A percentile compares a stretch with the other conserved stretches of the same genome.
These are phyloP conservation scores for Penicillium sp. DNA, from an alignment of 2,329 filamentous ascomycete genomes.

Conservation along the genomic window DNA sequence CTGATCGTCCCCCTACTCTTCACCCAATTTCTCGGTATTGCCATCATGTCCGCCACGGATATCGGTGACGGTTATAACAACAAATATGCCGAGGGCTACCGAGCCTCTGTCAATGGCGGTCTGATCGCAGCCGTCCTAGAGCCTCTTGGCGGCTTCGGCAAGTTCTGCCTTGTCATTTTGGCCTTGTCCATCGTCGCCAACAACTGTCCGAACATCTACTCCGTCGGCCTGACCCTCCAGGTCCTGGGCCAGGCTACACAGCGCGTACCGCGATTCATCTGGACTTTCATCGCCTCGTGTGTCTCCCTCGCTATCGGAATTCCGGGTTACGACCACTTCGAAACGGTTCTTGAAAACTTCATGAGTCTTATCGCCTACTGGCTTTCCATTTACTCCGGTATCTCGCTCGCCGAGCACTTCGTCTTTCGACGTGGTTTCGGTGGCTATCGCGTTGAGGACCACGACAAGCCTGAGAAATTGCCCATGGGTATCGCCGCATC, in stretches of 20 bases:
- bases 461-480: constrained; percentile 57
- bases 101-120: constrained; percentile 61
- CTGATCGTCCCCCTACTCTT: constrained; percentile 71
- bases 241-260: constrained; percentile 60
- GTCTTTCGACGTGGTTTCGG: constrained; percentile 62
- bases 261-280: constrained; percentile 65
- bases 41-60: constrained; percentile 64
- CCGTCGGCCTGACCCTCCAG: constrained; percentile 65
- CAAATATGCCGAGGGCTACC: constrained; percentile 57
- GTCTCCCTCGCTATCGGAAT: constrained; percentile 69
- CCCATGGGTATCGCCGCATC: constrained; percentile 65
- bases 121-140: constrained; percentile 65
- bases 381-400: constrained; percentile 70
- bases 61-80: constrained; percentile 53
- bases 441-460: constrained; percentile 60
- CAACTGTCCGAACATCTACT: constrained; percentile 73
- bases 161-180: constrained; percentile 68
- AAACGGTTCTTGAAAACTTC: constrained; percentile 65
- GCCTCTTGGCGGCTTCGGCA: constrained; percentile 65
- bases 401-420: constrained; percentile 66
- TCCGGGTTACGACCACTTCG: constrained; percentile 66
- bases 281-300: constrained; percentile 61
- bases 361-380: constrained; percentile 70
- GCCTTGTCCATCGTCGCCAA: constrained; percentile 67
- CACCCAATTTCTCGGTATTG: constrained; percentile 70